Percentiles rank a stretch among this genome's conserved stretches.
Evolutionary conservation across 441 rosid genomes (phyloP).

Genomic region (Rhodomyrtus psidioides): DNA sequence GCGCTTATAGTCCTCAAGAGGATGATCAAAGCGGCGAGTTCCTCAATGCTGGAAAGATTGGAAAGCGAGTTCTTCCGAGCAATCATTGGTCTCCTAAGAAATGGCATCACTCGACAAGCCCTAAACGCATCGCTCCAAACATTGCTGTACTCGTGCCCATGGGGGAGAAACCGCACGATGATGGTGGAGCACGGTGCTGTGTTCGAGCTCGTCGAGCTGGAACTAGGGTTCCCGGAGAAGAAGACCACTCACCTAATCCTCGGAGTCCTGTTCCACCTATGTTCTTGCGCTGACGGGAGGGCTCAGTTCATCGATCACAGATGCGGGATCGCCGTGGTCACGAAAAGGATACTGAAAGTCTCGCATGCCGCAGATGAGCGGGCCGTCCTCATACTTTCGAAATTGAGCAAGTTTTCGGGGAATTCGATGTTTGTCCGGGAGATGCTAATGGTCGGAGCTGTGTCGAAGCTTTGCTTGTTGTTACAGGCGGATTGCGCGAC

Average conservation of each 20-base stretch:
- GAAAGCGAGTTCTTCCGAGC: conserved; percentile 30
- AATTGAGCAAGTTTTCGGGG: conserved; percentile 33
- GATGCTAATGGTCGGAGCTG: conserved; percentile 45
- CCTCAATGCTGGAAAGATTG: conserved; percentile 29
- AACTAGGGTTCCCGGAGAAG: conserved; percentile 26
- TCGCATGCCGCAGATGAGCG: conserved; percentile 44
- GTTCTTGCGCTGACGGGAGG: conserved; percentile 70
- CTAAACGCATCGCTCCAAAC: conserved; percentile 35
- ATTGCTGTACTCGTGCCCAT: conserved; percentile 32
- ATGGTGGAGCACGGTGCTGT: conserved; percentile 40
- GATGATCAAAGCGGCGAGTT: conserved; percentile 23
- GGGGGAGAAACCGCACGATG: conserved; percentile 42
- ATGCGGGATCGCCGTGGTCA: conserved; percentile 46
- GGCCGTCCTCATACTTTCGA: conserved; percentile 38
- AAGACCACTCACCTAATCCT: conserved; percentile 42
- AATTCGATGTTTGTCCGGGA: conserved; percentile 34
- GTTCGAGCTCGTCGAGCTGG: conserved; percentile 50
- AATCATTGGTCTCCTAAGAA: conserved; percentile 23
- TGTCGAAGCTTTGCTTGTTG: conserved; percentile 43
- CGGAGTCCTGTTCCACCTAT: conserved; percentile 43
- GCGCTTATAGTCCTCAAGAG: conserved; percentile 26
- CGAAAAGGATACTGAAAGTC: conserved; percentile 35
- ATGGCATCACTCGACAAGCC: conserved; percentile 21
- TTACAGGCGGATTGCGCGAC: conserved; percentile 26
- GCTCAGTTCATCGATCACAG: conserved; percentile 47